Percentiles rank a stretch among this genome's conserved stretches.
Evolutionary conservation across 2,329 filamentous ascomycete species (phyloP).

Genomic region (Fusarium bulbicola): DNA sequence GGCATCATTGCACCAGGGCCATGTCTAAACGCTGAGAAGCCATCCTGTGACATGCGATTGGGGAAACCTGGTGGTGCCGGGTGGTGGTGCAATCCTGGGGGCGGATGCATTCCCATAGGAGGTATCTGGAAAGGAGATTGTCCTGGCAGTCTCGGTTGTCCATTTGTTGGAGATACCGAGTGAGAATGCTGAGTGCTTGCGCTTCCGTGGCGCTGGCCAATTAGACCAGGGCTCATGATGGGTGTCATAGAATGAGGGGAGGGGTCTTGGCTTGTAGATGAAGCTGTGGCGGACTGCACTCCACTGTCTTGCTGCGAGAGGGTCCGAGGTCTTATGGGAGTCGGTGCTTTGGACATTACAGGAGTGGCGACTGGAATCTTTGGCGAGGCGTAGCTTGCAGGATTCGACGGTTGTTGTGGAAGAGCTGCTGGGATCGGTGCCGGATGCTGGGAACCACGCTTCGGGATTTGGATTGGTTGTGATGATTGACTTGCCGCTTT

Average conservation of each 20-base stretch:
- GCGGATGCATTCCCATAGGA: constrained; percentile 62
- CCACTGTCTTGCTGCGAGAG: constrained; percentile 81
- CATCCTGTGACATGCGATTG: constrained; percentile 65
- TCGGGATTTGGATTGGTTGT: constrained; percentile 49
- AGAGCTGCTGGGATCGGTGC: constrained; percentile 58
- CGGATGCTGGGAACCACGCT: constrained; percentile 51
- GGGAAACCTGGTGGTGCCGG: constrained; percentile 61
- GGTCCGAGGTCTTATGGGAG: constrained; percentile 79
- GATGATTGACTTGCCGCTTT: constrained; percentile 52
- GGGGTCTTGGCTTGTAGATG: constrained; percentile 62
- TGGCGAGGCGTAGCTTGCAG: constrained; percentile 75
- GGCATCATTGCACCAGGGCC: constrained; percentile 57
- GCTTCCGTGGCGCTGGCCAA: constrained; percentile 72
- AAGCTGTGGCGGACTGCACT: constrained; percentile 62
- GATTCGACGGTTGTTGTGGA: constrained; percentile 68
- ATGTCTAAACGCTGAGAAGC: constrained; percentile 59
- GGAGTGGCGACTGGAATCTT: constrained; percentile 83
- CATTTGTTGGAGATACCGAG: constrained; percentile 66
- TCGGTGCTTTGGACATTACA: constrained; percentile 81
- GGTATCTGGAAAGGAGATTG: constrained; percentile 62
- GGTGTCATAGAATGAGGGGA: constrained; percentile 71
- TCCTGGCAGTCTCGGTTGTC: constrained; percentile 46
- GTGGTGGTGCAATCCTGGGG: constrained; percentile 50
- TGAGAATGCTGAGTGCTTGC: constrained; percentile 48
- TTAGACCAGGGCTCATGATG: constrained; percentile 71